A percentile compares a stretch with the other conserved stretches of the same genome.
Evolutionary conservation across 805 yeast genomes (phyloP).

Genomic region (Schizosaccharomyces cryophilus): DNA sequence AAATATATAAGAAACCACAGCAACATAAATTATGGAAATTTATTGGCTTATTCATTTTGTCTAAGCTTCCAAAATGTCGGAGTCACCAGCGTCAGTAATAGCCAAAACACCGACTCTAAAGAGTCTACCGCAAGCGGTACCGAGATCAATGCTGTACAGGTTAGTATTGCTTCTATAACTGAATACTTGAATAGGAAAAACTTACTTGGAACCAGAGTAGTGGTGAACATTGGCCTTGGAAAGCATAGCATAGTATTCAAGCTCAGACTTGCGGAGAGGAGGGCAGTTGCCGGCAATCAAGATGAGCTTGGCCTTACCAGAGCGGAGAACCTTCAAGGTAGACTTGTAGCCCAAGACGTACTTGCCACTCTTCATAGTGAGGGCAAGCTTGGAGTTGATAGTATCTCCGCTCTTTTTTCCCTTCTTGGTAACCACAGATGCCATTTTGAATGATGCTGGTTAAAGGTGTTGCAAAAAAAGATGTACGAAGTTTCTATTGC

Average conservation of each 20-base stretch:
- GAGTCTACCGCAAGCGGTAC: slow-evolving; percentile 96
- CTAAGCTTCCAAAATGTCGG: slow-evolving; percentile 51
- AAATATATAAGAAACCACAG: too few species aligned
- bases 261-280: slow-evolving; percentile 97
- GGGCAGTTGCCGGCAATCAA: slow-evolving; percentile 98
- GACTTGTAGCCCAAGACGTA: slow-evolving; percentile 99
- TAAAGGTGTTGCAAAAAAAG: not conserved
- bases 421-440: slow-evolving; percentile 16
- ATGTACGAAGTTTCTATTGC: not conserved
- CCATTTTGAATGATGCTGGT: not conserved
- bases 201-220: slow-evolving; percentile 98
- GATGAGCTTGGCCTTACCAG: slow-evolving; percentile 95
- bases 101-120: slow-evolving; percentile 98
- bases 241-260: slow-evolving; percentile 99
- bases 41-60: not conserved
- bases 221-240: slow-evolving; percentile 90
- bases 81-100: slow-evolving; percentile 97
- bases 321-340: slow-evolving; percentile 92
- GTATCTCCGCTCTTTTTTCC: slow-evolving; percentile 68
- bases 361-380: slow-evolving; percentile 97
- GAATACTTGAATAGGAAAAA: not conserved
- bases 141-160: slow-evolving; percentile 11
- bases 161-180: not conserved
- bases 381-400: slow-evolving; percentile 94
- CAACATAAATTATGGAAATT: not conserved